Evolutionary conservation across 2,329 filamentous ascomycete species (phyloP), one percentile per base, ranked within the genome.

Genomic region (Microsporum ferrugineum): DNA sequence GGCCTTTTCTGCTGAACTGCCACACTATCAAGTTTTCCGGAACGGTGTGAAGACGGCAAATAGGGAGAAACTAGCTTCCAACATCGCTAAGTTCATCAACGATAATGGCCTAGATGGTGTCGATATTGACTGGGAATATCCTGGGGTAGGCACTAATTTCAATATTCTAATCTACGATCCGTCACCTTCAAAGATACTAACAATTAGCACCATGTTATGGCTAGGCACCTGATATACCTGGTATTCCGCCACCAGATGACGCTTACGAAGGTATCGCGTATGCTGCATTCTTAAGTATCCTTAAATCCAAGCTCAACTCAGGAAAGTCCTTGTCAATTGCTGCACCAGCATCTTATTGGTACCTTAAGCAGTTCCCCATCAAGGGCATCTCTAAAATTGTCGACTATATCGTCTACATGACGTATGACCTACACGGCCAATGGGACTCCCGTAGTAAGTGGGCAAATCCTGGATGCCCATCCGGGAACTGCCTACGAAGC

Each of bases 91-190:
- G 33, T 74, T 81, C 65, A 23, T 79, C 59, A 66, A 73, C 39
- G 36, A 77, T 47, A 41, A 77, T 43, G 66, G 68, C 3, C 63
- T 79, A 0, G 76, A 78, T 57, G 77, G 77, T 1, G 66, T 73
- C 41, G 71, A 73, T 59, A 60, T 73, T 62, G 75, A 76, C 49
- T 72, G 68, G 64, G 76, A 71, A 61, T 65, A 77, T 59, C 75
- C 74, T 3, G 75, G 72, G 2, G 17, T 23, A 23, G 17, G 17
- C 17, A 23, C 17, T 23, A 23, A 23, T 23, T 1, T 23, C 1
- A 23, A 23, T 23, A 1, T 23, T 23, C 17, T 23, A 23, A 23
- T 1, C 17, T 23, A 23, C 1, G 17, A 23, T 23, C 17, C 17
- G 17, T 23, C 17, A 23, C 17, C 17, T 23, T 23, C 17, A 23